Conservation (phyloP, 2,329 filamentous ascomycete genomes). For the Penicillium digitatum region DNA sequence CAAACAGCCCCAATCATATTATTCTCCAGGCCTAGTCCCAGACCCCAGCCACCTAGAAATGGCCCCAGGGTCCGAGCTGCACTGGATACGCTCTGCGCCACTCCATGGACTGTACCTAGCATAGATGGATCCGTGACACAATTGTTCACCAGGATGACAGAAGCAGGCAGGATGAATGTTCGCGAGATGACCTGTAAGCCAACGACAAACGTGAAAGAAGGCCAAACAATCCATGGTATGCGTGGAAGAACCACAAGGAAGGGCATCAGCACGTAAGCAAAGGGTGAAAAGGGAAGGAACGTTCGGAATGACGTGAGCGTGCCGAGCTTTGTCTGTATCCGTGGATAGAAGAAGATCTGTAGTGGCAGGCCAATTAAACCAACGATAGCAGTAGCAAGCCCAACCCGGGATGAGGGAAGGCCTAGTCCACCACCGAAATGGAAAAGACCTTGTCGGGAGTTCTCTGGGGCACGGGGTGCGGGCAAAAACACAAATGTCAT, state of each 20-base stretch:
- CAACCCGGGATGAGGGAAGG: conserved; percentile 66
- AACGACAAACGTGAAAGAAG: conserved; percentile 60
- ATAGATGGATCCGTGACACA: conserved; percentile 55
- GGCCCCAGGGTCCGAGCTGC: conserved; percentile 56
- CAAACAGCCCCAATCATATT: conserved; percentile 56
- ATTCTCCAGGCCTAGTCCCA: conserved; percentile 51
- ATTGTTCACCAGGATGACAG: conserved; percentile 60
- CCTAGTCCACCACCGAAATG: conserved; percentile 71
- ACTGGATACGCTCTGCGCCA: conserved; percentile 55
- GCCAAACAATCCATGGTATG: conserved; percentile 55
- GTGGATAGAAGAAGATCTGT: conserved; percentile 68
- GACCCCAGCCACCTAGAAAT: conserved; percentile 52
- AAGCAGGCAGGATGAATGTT: conserved; percentile 62
- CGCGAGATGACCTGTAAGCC: conserved; percentile 67
- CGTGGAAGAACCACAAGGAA: conserved; percentile 67
- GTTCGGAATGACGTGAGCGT: conserved; percentile 64
- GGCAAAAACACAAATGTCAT: conserved; percentile 75
- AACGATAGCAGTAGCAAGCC: conserved; percentile 72
- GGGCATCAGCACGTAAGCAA: conserved; percentile 66
- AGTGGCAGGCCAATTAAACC: conserved; percentile 71
- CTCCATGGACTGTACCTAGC: conserved; percentile 56
- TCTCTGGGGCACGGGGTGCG: conserved; percentile 57
- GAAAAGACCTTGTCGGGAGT: conserved; percentile 40
- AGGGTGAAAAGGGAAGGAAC: conserved; percentile 66
- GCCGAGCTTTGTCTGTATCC: conserved; percentile 62